A percentile compares a stretch with the other conserved stretches of the same genome.
Conservation (phyloP, 441 rosid species). For the Euphorbia neoarborescens region DNA sequence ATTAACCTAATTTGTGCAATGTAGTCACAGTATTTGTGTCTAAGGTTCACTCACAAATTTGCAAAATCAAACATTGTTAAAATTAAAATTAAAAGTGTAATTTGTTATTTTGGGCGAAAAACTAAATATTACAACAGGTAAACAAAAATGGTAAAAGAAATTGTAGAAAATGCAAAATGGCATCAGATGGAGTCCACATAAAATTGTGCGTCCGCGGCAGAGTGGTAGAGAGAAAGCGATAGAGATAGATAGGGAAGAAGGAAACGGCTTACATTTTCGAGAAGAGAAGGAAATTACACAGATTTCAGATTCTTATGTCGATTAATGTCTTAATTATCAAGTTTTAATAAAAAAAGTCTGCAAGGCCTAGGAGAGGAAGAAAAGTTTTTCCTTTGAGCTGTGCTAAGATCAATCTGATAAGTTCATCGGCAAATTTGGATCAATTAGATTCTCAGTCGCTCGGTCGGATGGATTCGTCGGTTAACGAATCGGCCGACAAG, state of each 20-base stretch:
- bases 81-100: too few species aligned
- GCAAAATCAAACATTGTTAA: too few species aligned
- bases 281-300: constrained; percentile 10
- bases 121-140: too few species aligned
- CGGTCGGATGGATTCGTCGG: constrained; percentile 16
- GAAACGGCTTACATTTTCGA: background rate
- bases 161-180: background rate
- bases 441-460: background rate
- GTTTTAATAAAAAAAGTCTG: background rate
- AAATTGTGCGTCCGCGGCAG: constrained; percentile 6
- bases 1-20: too few species aligned
- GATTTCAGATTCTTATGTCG: background rate
- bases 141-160: background rate
- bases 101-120: too few species aligned
- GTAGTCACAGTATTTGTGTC: too few species aligned
- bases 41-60: too few species aligned
- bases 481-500: constrained; percentile 30
- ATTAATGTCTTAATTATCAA: background rate
- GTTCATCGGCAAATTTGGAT: background rate
- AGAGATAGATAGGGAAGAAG: background rate
- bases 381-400: background rate
- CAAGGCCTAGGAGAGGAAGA: background rate
- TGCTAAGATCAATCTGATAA: background rate
- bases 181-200: constrained; percentile 3
- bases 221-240: background rate